Evolutionary conservation across 148 eudicot species (phyloP).

Genomic region (Linanthus parryae): DNA sequence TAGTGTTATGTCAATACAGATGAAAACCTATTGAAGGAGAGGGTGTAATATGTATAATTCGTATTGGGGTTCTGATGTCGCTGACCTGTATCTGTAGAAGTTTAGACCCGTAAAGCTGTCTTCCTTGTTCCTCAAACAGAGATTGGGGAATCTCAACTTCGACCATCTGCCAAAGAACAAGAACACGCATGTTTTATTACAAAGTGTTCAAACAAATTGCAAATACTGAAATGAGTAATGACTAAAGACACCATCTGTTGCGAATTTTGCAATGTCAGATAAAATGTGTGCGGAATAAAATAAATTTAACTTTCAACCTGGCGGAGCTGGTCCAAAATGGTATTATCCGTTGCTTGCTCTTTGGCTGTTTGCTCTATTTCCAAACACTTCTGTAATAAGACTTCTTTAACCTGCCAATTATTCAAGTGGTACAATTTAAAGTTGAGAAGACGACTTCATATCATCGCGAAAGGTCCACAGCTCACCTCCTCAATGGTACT

Average conservation of each 20-base stretch:
- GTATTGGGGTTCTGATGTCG: neutral
- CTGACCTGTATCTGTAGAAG: slow-evolving; percentile 86
- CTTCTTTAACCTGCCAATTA: slow-evolving; percentile 68
- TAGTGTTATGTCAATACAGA: neutral
- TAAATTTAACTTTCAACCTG: too few relatives aligned
- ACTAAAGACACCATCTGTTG: too few relatives aligned
- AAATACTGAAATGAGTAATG: too few relatives aligned
- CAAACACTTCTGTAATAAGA: slow-evolving; percentile 46
- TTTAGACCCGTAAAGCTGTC: slow-evolving; percentile 85
- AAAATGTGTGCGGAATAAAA: too few relatives aligned
- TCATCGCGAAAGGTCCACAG: too few relatives aligned
- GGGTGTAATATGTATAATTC: neutral
- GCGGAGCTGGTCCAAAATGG: slow-evolving; percentile 81
- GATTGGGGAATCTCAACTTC: slow-evolving; percentile 85
- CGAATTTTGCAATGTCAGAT: too few relatives aligned
- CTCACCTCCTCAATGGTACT: slow-evolving; percentile 68
- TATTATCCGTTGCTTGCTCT: slow-evolving; percentile 97
- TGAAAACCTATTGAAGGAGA: neutral
- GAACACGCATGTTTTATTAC: too few relatives aligned
- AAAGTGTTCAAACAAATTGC: too few relatives aligned
- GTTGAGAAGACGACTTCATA: too few relatives aligned
- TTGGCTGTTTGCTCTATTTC: slow-evolving; percentile 87
- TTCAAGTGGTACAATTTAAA: slow-evolving; percentile 8
- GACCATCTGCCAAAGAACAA: too few relatives aligned
- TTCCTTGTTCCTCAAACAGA: slow-evolving; percentile 91